These are phyloP conservation scores for Teratosphaeria epicoccoides DNA, from an alignment of 2,329 filamentous ascomycete genomes.

Conservation along the genomic window DNA sequence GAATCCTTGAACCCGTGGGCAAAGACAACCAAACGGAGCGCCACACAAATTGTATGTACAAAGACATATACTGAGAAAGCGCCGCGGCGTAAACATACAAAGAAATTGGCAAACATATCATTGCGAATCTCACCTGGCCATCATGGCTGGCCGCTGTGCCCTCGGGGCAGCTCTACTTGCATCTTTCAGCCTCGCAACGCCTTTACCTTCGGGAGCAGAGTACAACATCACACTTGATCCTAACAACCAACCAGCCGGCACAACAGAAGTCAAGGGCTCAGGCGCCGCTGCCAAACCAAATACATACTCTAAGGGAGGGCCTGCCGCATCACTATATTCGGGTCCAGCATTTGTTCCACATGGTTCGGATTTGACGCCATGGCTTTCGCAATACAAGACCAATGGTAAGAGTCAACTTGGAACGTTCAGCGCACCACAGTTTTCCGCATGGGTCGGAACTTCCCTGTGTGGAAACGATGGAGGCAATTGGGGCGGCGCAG, in stretches of 20 bases:
- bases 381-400: slow-evolving; percentile 14
- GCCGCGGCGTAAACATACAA: background rate
- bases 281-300: slow-evolving; percentile 3
- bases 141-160: background rate
- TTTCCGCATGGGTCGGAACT: slow-evolving; percentile 11
- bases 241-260: slow-evolving; percentile 2
- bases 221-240: slow-evolving; percentile 1
- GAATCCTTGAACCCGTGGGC: no score
- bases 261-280: background rate
- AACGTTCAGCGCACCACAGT: slow-evolving; percentile 13
- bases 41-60: no score
- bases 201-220: background rate
- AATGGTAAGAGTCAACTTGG: slow-evolving; percentile 20
- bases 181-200: background rate
- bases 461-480: background rate
- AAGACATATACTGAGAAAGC: no score
- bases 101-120: background rate
- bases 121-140: background rate
- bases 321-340: slow-evolving; percentile 7
- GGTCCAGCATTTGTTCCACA: slow-evolving; percentile 12
- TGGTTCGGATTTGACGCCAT: slow-evolving; percentile 8
- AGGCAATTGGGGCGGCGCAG: background rate
- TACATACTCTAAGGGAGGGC: slow-evolving; percentile 8
- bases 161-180: background rate
- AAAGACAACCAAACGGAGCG: no score